A percentile compares a stretch with the other conserved stretches of the same genome.
Conservation (phyloP, 805 yeast genomes). For the Metschnikowia picachoensis region DNA sequence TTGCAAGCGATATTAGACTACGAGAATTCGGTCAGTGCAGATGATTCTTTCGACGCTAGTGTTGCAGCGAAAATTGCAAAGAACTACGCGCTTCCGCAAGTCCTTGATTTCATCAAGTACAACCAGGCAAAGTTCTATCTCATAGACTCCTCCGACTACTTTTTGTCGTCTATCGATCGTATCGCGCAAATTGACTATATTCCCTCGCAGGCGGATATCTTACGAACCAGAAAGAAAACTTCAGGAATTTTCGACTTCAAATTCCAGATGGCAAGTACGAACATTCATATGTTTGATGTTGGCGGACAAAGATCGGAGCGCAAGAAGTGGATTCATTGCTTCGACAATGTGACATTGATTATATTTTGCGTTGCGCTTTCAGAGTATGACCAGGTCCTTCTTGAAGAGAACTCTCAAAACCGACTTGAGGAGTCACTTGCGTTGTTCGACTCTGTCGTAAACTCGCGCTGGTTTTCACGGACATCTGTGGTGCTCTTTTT, state of each 20-base stretch:
- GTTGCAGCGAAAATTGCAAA: slow-evolving; percentile 46
- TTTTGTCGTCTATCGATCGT: slow-evolving; percentile 62
- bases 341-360: slow-evolving; percentile 85
- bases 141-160: slow-evolving; percentile 81
- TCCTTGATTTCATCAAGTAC: slow-evolving; percentile 51
- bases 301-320: slow-evolving; percentile 97
- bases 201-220: slow-evolving; percentile 73
- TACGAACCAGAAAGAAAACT: slow-evolving; percentile 86
- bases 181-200: slow-evolving; percentile 57
- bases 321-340: slow-evolving; percentile 95
- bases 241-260: slow-evolving; percentile 85
- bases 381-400: slow-evolving; percentile 82
- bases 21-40: slow-evolving; percentile 52
- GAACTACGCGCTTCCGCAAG: slow-evolving; percentile 57
- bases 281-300: slow-evolving; percentile 62
- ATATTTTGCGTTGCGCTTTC: slow-evolving; percentile 89
- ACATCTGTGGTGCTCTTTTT: slow-evolving; percentile 82
- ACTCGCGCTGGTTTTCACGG: slow-evolving; percentile 88
- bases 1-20: slow-evolving; percentile 43
- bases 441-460: slow-evolving; percentile 84
- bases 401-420: slow-evolving; percentile 42
- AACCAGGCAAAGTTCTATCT: slow-evolving; percentile 72
- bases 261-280: slow-evolving; percentile 64
- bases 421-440: slow-evolving; percentile 52
- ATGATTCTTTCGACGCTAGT: slow-evolving; percentile 46